Evolutionary conservation across 148 eudicot species (phyloP).

Genomic region (Cornus controversa): DNA sequence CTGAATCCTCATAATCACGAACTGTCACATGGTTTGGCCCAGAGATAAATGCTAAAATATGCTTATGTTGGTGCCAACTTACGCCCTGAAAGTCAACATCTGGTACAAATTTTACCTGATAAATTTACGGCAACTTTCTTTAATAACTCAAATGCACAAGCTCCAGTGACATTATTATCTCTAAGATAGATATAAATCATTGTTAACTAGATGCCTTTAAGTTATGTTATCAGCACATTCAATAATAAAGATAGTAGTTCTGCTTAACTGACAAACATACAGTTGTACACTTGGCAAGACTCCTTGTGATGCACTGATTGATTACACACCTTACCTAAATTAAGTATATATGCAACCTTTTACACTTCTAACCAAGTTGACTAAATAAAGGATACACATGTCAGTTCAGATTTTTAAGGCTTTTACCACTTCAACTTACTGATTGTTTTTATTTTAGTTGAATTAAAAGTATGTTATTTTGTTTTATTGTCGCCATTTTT

Average conservation of each 20-base stretch:
- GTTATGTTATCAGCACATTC: background rate
- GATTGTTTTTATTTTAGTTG: no score
- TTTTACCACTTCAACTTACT: no score
- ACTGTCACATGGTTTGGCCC: constrained; percentile 80
- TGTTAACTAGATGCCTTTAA: background rate
- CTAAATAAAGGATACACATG: no score
- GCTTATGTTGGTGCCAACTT: constrained; percentile 91
- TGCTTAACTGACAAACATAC: background rate
- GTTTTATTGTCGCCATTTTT: no score
- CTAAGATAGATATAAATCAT: no score
- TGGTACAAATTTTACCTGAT: constrained; percentile 73
- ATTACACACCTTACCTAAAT: no score
- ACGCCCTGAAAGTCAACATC: constrained; percentile 83
- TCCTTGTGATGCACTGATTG: background rate
- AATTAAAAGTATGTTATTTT: no score
- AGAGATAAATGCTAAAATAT: constrained; percentile 81
- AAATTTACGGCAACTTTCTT: constrained; percentile 6
- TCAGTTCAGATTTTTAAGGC: no score
- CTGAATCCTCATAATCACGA: constrained; percentile 86
- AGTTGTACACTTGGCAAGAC: background rate
- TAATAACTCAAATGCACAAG: background rate
- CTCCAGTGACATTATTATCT: background rate
- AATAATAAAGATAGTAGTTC: background rate
- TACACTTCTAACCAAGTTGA: no score
- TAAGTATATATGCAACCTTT: no score